Conservation (phyloP, 805 yeast species). For the Candida insectorum region DNA sequence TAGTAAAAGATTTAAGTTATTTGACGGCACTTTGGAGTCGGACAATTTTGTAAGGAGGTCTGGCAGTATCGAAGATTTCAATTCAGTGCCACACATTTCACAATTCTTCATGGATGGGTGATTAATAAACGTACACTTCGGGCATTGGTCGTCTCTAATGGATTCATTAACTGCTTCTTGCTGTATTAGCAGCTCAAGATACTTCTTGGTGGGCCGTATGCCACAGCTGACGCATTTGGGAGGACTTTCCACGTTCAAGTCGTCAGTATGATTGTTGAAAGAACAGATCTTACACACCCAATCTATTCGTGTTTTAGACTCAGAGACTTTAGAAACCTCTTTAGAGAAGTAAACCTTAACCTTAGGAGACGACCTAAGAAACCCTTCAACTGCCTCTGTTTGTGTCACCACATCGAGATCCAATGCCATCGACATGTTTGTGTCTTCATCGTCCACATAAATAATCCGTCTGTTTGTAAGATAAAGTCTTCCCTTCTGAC, state of each 20-base stretch:
- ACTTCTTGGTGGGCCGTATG: conserved; percentile 17
- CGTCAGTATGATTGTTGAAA: conserved; percentile 48
- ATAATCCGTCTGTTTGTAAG: conserved; percentile 71
- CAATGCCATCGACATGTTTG: conserved; percentile 44
- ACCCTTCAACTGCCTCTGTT: conserved; percentile 47
- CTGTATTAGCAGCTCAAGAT: conserved; percentile 5
- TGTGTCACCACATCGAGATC: conserved; percentile 39
- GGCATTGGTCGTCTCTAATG: conserved; percentile 36
- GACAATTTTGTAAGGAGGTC: conserved; percentile 7
- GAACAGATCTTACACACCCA: conserved; percentile 94
- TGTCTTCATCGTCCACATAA: conserved; percentile 55
- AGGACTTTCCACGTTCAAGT: conserved; percentile 18
- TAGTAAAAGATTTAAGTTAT: conserved; percentile 18
- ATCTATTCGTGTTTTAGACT: conserved; percentile 15
- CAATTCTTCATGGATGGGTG: conserved; percentile 76
- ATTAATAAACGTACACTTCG: conserved; percentile 73
- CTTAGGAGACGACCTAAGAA: conserved; percentile 77
- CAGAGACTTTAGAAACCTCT: neutral
- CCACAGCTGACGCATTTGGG: conserved; percentile 42
- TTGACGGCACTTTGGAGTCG: conserved; percentile 1
- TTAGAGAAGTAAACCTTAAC: conserved; percentile 36
- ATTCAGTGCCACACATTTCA: conserved; percentile 78
- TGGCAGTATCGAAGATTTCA: conserved; percentile 11
- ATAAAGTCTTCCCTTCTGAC: conserved; percentile 76
- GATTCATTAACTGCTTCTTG: neutral